Conservation (phyloP, 441 rosid species). For the Eutrema salsugineum region DNA sequence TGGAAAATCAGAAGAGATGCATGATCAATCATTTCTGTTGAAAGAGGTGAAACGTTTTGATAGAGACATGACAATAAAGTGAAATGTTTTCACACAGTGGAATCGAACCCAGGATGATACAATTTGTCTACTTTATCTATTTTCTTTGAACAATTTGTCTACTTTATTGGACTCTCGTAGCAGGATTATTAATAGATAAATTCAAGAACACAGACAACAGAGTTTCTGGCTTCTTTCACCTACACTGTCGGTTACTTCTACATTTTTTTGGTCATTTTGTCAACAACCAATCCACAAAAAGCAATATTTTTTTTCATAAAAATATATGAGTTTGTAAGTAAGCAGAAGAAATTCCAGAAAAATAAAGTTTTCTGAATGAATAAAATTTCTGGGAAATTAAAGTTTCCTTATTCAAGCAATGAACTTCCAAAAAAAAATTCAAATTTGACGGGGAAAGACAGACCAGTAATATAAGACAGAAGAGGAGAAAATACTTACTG, state of each 20-base stretch:
- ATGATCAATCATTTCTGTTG: conserved; percentile 1
- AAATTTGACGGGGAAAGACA: not conserved
- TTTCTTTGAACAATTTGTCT: no score
- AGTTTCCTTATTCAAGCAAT: not conserved
- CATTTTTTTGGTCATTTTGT: not conserved
- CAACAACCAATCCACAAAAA: conserved; percentile 11
- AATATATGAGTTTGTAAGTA: not conserved
- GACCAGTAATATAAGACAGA: conserved; percentile 12
- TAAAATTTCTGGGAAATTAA: not conserved
- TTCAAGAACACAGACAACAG: conserved; percentile 7
- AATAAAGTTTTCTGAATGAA: not conserved
- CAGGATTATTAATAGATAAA: not conserved
- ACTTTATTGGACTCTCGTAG: not conserved
- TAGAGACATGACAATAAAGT: not conserved
- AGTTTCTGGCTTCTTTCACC: conserved; percentile 19
- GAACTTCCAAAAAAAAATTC: not conserved
- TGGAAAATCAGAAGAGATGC: conserved; percentile 15
- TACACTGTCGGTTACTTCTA: conserved; percentile 27
- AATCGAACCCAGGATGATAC: not conserved
- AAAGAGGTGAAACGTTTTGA: not conserved
- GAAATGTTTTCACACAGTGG: not conserved
- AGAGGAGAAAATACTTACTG: not conserved
- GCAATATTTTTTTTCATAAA: not conserved
- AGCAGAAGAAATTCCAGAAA: conserved; percentile 2
- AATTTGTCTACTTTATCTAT: not conserved